Evolutionary conservation across 306 rosid species (phyloP).

Genomic region (Myrica gale): DNA sequence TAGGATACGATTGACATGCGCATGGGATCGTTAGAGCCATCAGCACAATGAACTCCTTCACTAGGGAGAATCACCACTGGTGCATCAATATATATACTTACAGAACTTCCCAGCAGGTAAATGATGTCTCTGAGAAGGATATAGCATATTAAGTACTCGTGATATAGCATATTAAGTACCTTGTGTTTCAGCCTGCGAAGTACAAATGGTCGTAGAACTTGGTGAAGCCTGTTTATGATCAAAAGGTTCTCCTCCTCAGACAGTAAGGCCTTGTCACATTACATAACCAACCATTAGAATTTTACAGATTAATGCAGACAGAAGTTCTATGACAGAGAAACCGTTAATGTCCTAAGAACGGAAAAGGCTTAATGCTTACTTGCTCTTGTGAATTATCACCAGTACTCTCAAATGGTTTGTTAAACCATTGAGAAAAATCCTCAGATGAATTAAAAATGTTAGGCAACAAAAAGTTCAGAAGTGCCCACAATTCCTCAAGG

Average conservation of each 20-base stretch:
- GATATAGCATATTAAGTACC: slow-evolving; percentile 45
- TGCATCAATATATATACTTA: not conserved
- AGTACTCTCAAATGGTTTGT: slow-evolving; percentile 90
- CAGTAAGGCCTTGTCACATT: slow-evolving; percentile 68
- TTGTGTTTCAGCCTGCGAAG: slow-evolving; percentile 98
- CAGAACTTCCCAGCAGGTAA: slow-evolving; percentile 1
- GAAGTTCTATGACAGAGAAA: not conserved
- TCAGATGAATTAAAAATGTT: slow-evolving; percentile 94
- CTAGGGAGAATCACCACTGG: not conserved
- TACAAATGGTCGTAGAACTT: slow-evolving; percentile 98
- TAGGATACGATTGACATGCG: no score
- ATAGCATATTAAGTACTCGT: slow-evolving; percentile 36
- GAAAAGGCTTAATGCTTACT: slow-evolving; percentile 45
- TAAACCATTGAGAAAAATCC: slow-evolving; percentile 99
- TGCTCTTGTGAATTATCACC: slow-evolving; percentile 91
- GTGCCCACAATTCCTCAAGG: slow-evolving; percentile 98
- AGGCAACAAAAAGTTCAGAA: slow-evolving; percentile 94
- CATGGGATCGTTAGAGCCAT: not conserved
- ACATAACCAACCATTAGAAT: slow-evolving; percentile 16
- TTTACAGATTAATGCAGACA: slow-evolving; percentile 23
- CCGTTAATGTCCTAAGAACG: slow-evolving; percentile 24
- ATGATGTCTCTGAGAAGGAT: slow-evolving; percentile 15
- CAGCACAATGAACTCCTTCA: not conserved
- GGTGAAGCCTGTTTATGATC: slow-evolving; percentile 98
- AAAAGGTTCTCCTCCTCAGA: slow-evolving; percentile 99